These are phyloP conservation scores for Ajuga chamaepitys DNA, from an alignment of 257 asterid genomes.

Conservation along the genomic window DNA sequence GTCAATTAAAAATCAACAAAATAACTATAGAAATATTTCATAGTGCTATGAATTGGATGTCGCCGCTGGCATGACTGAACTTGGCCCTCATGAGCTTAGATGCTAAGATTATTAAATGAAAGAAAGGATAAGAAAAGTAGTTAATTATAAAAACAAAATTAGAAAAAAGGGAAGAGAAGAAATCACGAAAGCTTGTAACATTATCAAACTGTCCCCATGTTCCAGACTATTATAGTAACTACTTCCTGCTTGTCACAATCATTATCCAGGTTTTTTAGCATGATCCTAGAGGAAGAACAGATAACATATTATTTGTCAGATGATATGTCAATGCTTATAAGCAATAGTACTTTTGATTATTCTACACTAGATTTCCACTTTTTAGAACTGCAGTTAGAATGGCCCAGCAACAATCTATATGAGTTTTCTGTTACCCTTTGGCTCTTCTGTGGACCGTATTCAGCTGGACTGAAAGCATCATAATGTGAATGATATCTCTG, in stretches of 20 bases:
- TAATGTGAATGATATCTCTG: constrained; percentile 85
- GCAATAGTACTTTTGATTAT: not conserved
- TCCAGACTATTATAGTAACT: not conserved
- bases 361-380: not conserved
- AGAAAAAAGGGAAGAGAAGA: too few relatives aligned
- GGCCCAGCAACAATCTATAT: constrained; percentile 4
- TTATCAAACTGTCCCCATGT: not conserved
- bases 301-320: not conserved
- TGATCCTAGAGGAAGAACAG: not conserved
- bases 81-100: not conserved
- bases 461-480: constrained; percentile 87
- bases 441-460: constrained; percentile 92
- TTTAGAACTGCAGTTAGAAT: not conserved
- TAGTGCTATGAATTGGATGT: not conserved
- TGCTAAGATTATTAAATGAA: not conserved
- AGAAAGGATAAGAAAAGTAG: not conserved
- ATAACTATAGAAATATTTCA: not conserved
- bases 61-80: not conserved
- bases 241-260: not conserved
- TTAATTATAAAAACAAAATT: too few relatives aligned
- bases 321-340: not conserved
- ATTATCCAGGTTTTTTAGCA: not conserved
- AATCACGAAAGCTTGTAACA: not conserved
- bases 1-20: not conserved
- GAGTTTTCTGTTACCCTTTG: constrained; percentile 58